Evolutionary conservation across 345 rosid genomes (phyloP).

Genomic region (Orychophragmus violaceus): DNA sequence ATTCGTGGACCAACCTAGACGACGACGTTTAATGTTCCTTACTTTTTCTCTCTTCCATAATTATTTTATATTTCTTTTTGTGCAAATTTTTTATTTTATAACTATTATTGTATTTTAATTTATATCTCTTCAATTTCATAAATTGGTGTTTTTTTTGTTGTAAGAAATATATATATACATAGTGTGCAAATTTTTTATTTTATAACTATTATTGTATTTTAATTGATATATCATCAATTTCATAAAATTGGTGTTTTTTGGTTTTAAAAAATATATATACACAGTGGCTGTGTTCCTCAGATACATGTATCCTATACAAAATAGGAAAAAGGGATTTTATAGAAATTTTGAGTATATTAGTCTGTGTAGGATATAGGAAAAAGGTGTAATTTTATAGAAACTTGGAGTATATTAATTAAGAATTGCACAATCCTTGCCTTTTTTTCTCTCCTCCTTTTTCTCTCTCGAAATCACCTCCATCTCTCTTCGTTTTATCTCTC

Average conservation of each 20-base stretch:
- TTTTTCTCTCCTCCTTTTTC: no score
- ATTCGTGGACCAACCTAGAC: slow-evolving; percentile 21
- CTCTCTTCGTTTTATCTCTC: no score
- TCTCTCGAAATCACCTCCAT: no score
- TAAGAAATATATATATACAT: neutral
- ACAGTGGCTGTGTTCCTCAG: neutral
- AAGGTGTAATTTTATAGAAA: neutral
- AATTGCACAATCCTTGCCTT: no score
- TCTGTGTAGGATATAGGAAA: neutral
- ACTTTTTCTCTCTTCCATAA: neutral
- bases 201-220: neutral
- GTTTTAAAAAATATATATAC: neutral
- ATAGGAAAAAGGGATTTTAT: neutral
- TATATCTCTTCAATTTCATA: neutral
- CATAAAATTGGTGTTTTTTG: neutral
- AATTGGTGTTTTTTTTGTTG: neutral
- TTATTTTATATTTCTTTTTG: neutral
- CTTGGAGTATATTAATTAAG: neutral
- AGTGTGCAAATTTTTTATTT: no score
- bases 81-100: neutral
- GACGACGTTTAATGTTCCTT: slow-evolving; percentile 18
- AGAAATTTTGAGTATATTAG: neutral
- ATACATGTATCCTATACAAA: neutral
- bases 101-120: neutral
- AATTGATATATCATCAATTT: neutral